Evolutionary conservation across 1,284 basidiomycete genomes (phyloP).

Genomic region (Thelephora terrestris): DNA sequence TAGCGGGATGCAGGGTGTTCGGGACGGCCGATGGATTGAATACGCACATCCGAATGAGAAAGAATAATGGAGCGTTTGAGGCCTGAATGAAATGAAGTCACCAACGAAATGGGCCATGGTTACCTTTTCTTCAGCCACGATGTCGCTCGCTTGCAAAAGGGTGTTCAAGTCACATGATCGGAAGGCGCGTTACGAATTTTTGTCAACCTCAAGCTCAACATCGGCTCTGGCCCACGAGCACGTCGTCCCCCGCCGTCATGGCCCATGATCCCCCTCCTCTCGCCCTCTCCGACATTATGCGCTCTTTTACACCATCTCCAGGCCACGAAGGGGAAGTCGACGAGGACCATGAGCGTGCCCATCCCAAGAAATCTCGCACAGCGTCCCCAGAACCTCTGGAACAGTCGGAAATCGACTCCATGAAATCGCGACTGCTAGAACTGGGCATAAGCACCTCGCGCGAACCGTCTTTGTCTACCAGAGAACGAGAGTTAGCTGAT

Average conservation of each 20-base stretch:
- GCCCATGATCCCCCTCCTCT: slow-evolving; percentile 17
- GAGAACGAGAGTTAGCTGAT: slow-evolving; percentile 43
- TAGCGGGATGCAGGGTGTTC: too few species aligned
- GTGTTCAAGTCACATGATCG: neutral
- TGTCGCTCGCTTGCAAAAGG: too few species aligned
- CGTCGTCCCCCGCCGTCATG: neutral
- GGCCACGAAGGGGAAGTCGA: slow-evolving; percentile 11
- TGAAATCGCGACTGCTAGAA: slow-evolving; percentile 20
- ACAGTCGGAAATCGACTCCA: slow-evolving; percentile 20
- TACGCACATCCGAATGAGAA: too few species aligned
- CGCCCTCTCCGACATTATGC: slow-evolving; percentile 31
- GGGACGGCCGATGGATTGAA: too few species aligned
- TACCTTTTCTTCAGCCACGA: too few species aligned
- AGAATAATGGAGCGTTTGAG: too few species aligned
- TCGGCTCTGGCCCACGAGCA: neutral
- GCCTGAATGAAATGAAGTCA: too few species aligned
- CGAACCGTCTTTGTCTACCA: slow-evolving; percentile 13
- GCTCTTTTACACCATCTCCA: slow-evolving; percentile 30
- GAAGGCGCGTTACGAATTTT: neutral
- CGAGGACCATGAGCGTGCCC: neutral
- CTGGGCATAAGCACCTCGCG: slow-evolving; percentile 13
- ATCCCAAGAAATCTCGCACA: slow-evolving; percentile 3
- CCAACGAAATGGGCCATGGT: too few species aligned
- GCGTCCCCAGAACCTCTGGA: slow-evolving; percentile 24
- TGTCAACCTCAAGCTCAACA: slow-evolving; percentile 1